Evolutionary conservation across 352 stramenopile species (phyloP).

Genomic region (Elongisporangium undulatum): DNA sequence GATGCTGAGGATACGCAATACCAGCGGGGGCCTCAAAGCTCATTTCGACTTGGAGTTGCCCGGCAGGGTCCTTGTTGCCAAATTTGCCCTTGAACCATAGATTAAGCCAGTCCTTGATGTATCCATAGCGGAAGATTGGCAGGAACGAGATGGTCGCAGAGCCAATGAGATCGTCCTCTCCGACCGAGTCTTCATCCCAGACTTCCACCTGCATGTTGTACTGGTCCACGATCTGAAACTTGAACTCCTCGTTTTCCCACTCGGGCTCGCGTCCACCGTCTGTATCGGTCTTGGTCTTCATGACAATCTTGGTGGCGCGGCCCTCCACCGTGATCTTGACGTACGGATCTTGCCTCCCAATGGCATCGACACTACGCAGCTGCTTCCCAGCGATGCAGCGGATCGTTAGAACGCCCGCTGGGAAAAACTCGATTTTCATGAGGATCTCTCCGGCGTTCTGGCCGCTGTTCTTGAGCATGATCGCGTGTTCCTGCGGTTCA

Average conservation of each 20-base stretch:
- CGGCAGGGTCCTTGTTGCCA: constrained; percentile 78
- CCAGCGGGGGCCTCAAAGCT: constrained; percentile 78
- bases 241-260: constrained; percentile 80
- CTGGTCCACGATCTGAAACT: constrained; percentile 92
- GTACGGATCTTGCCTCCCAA: constrained; percentile 74
- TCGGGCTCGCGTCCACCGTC: constrained; percentile 78
- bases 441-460: constrained; percentile 72
- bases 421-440: constrained; percentile 80
- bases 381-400: constrained; percentile 54
- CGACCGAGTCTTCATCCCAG: constrained; percentile 90
- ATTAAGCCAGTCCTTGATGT: constrained; percentile 86
- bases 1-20: constrained; percentile 90
- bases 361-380: constrained; percentile 68
- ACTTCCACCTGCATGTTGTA: constrained; percentile 88
- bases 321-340: constrained; percentile 76
- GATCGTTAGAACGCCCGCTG: constrained; percentile 61
- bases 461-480: constrained; percentile 57
- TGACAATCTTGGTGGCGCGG: constrained; percentile 61
- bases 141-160: constrained; percentile 78
- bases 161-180: constrained; percentile 89
- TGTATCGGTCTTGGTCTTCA: constrained; percentile 85
- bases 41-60: constrained; percentile 85
- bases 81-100: constrained; percentile 86
- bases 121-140: constrained; percentile 88
- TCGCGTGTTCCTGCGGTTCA: constrained; percentile 44